Percentiles rank a stretch among this genome's conserved stretches.
Evolutionary conservation across 1,139 yeast species (phyloP).

Genomic region (Taphrina deformans): DNA sequence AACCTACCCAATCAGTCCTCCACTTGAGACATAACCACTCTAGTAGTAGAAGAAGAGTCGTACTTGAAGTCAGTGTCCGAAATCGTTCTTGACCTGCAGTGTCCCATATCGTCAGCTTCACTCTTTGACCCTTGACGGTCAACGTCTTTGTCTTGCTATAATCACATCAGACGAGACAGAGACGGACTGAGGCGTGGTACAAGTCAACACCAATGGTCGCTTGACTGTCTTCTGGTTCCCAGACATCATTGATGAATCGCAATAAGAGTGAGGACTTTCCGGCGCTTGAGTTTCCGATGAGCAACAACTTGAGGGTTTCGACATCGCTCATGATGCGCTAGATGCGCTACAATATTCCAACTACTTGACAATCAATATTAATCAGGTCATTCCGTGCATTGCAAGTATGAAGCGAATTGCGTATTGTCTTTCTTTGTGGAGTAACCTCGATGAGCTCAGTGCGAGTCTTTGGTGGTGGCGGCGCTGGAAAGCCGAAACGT

Average conservation of each 20-base stretch:
- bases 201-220: conserved; percentile 33
- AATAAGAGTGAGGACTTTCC: conserved; percentile 26
- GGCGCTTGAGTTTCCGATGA: conserved; percentile 28
- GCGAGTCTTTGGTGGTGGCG: background rate
- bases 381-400: too few species aligned
- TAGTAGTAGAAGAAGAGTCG: background rate
- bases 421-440: background rate
- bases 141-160: conserved; percentile 25
- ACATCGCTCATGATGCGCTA: conserved; percentile 23
- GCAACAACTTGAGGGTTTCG: conserved; percentile 25
- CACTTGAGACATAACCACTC: background rate
- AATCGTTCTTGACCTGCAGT: conserved; percentile 33
- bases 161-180: background rate
- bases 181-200: background rate
- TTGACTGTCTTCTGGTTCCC: conserved; percentile 28
- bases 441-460: background rate
- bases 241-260: conserved; percentile 26
- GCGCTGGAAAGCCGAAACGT: too few species aligned
- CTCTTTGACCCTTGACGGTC: conserved; percentile 8
- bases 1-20: background rate
- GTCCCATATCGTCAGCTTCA: conserved; percentile 31
- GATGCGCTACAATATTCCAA: too few species aligned
- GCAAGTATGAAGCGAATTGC: too few species aligned
- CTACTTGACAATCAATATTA: too few species aligned
- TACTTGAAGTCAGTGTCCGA: conserved; percentile 21